Evolutionary conservation across 1,284 basidiomycete species (phyloP).

Genomic region (Mycosarcoma mackinlayi): DNA sequence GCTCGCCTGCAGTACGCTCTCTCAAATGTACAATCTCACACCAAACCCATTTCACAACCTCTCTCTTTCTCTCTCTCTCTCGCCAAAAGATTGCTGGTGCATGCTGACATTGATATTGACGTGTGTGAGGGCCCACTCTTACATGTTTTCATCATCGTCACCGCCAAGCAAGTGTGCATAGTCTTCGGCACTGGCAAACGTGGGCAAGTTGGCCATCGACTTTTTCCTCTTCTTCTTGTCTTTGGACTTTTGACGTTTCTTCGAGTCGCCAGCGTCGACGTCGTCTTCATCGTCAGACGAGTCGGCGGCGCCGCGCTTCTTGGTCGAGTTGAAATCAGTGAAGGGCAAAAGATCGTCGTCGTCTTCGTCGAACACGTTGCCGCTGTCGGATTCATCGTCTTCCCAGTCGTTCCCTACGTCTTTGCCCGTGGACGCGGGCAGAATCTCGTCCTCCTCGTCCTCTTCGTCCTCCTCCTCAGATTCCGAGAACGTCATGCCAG

Average conservation of each 20-base stretch:
- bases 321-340: conserved; percentile 46
- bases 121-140: background rate
- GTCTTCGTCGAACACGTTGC: conserved; percentile 62
- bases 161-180: conserved; percentile 84
- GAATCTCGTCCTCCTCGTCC: conserved; percentile 1
- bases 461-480: conserved; percentile 26
- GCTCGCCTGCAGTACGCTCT: too few relatives aligned
- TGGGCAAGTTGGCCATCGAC: conserved; percentile 77
- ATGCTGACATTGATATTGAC: background rate
- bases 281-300: conserved; percentile 24
- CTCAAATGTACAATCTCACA: too few relatives aligned
- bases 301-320: conserved; percentile 28
- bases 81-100: background rate
- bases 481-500: conserved; percentile 54
- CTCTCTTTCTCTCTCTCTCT: background rate
- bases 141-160: conserved; percentile 74
- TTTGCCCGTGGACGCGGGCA: too few relatives aligned
- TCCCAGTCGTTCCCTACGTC: conserved; percentile 19
- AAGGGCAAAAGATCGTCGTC: conserved; percentile 66
- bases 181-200: conserved; percentile 94
- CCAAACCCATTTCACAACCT: too few relatives aligned
- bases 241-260: conserved; percentile 56
- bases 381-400: conserved; percentile 45
- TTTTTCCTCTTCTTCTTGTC: conserved; percentile 77
- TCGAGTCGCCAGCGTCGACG: conserved; percentile 26